These are phyloP conservation scores for Tubosaeta sp. DNA, from an alignment of 768 basidiomycete species.

Conservation along the genomic window DNA sequence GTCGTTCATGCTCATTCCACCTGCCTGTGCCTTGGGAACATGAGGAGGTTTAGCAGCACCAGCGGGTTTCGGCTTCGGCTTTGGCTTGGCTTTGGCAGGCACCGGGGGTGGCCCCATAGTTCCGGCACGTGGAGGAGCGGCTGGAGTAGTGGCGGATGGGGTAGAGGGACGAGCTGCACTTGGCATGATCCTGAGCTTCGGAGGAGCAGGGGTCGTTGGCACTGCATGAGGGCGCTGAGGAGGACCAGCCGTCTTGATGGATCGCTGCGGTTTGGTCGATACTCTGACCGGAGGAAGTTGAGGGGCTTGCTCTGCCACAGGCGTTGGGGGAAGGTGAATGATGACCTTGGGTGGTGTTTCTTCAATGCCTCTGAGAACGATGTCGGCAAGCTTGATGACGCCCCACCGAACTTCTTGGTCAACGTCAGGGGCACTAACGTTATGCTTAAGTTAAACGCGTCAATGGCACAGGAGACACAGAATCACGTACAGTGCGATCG, in stretches of 20 bases:
- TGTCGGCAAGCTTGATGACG: slow-evolving; percentile 85
- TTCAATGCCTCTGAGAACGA: slow-evolving; percentile 76
- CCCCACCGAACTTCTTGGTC: slow-evolving; percentile 92
- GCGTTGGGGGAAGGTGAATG: slow-evolving; percentile 75
- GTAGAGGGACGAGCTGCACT: slow-evolving; percentile 12
- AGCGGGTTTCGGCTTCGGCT: slow-evolving; percentile 21
- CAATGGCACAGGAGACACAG: slow-evolving; percentile 1
- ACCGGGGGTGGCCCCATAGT: slow-evolving; percentile 30
- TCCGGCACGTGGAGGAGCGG: slow-evolving; percentile 5
- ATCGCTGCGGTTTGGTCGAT: slow-evolving; percentile 35
- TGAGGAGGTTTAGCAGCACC: slow-evolving; percentile 39
- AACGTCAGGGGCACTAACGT: slow-evolving; percentile 58
- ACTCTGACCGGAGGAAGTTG: slow-evolving; percentile 52
- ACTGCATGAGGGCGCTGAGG: slow-evolving; percentile 28
- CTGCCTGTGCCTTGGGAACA: slow-evolving; percentile 65
- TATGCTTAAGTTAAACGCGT: background rate
- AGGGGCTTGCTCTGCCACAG: slow-evolving; percentile 58
- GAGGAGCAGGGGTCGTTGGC: slow-evolving; percentile 30
- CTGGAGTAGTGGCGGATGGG: slow-evolving; percentile 16
- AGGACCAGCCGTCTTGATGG: slow-evolving; percentile 34
- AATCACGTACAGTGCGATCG: slow-evolving; percentile 66
- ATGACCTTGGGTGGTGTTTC: slow-evolving; percentile 86
- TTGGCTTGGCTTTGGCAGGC: slow-evolving; percentile 25
- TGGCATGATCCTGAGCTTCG: slow-evolving; percentile 53
- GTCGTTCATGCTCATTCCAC: slow-evolving; percentile 76